Percentiles rank a stretch among this genome's conserved stretches.
These are phyloP conservation scores for Halophytophthora batemanensis DNA, from an alignment of 352 stramenopile genomes.

Conservation along the genomic window DNA sequence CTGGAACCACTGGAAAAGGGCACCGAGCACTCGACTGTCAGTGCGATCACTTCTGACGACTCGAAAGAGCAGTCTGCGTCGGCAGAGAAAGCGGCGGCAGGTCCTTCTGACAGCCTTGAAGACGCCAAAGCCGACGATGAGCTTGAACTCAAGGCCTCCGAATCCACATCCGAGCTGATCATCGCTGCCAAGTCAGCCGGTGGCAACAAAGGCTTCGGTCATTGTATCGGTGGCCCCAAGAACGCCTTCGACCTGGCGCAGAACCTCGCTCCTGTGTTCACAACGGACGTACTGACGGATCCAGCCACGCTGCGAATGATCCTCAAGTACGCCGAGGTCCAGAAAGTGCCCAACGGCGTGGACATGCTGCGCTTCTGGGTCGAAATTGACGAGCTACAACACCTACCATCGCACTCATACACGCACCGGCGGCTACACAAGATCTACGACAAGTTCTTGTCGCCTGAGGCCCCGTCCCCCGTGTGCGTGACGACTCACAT, in stretches of 20 bases:
- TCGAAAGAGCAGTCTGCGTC: too few relatives aligned
- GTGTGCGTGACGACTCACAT: constrained; percentile 74
- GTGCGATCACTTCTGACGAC: too few relatives aligned
- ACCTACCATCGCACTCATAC: constrained; percentile 75
- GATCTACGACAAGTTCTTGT: constrained; percentile 88
- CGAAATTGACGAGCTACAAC: constrained; percentile 74
- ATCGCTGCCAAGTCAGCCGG: background rate
- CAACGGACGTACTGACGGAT: constrained; percentile 74
- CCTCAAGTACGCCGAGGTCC: constrained; percentile 48
- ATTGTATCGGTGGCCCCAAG: constrained; percentile 19
- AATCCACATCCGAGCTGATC: constrained; percentile 1
- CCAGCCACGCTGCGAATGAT: constrained; percentile 74
- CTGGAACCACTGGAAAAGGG: too few relatives aligned
- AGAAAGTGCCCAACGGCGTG: constrained; percentile 51
- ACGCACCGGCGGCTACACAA: constrained; percentile 75
- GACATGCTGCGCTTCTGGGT: constrained; percentile 81
- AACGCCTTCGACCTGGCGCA: constrained; percentile 56
- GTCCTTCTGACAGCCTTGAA: background rate
- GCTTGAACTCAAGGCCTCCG: background rate
- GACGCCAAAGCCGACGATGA: background rate
- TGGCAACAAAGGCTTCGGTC: constrained; percentile 19
- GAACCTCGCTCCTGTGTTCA: constrained; percentile 76
- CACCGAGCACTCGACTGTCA: too few relatives aligned
- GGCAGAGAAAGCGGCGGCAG: too few relatives aligned
- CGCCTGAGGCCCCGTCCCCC: constrained; percentile 57